Percentiles rank a stretch among this genome's conserved stretches.
phyloP scores from a whole-genome alignment of 805 yeast genomes.

The Wickerhamiella occidentalis region DNA sequence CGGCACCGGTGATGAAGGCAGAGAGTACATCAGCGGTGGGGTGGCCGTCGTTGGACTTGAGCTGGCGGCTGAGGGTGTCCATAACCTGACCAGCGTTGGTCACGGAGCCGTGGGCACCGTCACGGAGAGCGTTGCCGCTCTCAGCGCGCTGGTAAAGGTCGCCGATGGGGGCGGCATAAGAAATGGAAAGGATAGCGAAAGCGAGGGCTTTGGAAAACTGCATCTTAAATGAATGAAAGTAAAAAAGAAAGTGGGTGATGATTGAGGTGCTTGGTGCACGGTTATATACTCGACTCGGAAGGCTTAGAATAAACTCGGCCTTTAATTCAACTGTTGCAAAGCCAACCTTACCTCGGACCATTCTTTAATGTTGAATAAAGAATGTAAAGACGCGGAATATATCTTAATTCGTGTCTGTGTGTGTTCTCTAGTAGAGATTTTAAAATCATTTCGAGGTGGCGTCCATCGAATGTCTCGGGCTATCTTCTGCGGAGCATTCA shows the following conservation, averaged over 20 bases:
- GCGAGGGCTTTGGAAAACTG: conserved; percentile 14
- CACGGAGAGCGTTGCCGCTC: conserved; percentile 14
- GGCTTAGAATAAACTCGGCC: background rate
- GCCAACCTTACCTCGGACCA: background rate
- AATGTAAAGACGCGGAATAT: too few relatives aligned
- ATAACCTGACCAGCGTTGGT: conserved; percentile 17
- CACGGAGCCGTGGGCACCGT: conserved; percentile 18
- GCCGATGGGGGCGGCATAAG: conserved; percentile 16
- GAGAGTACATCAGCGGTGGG: conserved; percentile 18
- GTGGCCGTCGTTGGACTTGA: conserved; percentile 18
- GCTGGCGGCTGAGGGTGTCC: conserved; percentile 18
- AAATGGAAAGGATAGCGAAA: conserved; percentile 17
- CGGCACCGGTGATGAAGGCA: conserved; percentile 25
- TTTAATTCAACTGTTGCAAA: background rate
- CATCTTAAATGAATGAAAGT: conserved; percentile 10
- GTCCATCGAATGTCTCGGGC: too few relatives aligned
- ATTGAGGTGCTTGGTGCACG: background rate
- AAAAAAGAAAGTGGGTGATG: conserved; percentile 7
- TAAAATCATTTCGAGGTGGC: too few relatives aligned
- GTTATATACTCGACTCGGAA: background rate
- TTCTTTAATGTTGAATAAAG: too few relatives aligned
- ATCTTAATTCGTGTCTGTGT: too few relatives aligned
- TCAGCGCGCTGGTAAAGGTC: conserved; percentile 11
- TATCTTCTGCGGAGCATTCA: too few relatives aligned
- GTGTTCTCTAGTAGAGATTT: too few relatives aligned